Conservation (phyloP, 2,329 filamentous ascomycete genomes). For the Corynespora cassiicola region DNA sequence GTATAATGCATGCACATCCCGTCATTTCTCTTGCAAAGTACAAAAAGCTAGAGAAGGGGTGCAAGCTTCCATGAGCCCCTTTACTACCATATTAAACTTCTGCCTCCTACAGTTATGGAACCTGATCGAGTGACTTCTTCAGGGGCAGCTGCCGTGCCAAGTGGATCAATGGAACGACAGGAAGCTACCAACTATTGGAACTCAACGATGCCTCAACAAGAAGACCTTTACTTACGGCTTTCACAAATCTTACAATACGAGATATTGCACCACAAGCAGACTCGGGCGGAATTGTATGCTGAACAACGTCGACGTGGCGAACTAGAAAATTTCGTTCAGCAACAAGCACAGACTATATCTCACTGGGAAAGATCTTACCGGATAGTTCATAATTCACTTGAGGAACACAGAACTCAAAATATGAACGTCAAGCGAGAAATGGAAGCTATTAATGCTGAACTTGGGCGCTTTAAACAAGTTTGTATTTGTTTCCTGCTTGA, state of each 20-base stretch:
- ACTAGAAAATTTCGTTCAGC: conserved; percentile 4
- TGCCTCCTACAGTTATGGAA: too few relatives aligned
- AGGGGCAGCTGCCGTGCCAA: too few relatives aligned
- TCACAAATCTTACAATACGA: conserved; percentile 7
- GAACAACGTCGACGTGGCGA: conserved; percentile 2
- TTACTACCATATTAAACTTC: background rate
- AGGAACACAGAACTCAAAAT: conserved; percentile 5
- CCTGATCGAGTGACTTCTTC: too few relatives aligned
- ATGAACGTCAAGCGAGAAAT: conserved; percentile 3
- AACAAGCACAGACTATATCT: conserved; percentile 1
- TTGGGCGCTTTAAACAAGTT: too few relatives aligned
- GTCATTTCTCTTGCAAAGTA: too few relatives aligned
- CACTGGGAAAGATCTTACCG: conserved; percentile 7
- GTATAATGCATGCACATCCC: too few relatives aligned
- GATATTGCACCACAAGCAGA: conserved; percentile 12
- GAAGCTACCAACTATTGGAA: background rate
- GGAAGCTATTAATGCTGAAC: conserved; percentile 1
- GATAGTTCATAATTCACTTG: conserved; percentile 1
- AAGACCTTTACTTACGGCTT: conserved; percentile 7
- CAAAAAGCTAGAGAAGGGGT: conserved; percentile 1
- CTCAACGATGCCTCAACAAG: background rate
- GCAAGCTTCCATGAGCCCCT: background rate
- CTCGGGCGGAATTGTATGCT: conserved; percentile 1
- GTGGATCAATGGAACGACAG: too few relatives aligned
- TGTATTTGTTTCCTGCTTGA: too few relatives aligned